These are phyloP conservation scores for Solanum piurae DNA, from an alignment of 257 asterid species.

Conservation along the genomic window DNA sequence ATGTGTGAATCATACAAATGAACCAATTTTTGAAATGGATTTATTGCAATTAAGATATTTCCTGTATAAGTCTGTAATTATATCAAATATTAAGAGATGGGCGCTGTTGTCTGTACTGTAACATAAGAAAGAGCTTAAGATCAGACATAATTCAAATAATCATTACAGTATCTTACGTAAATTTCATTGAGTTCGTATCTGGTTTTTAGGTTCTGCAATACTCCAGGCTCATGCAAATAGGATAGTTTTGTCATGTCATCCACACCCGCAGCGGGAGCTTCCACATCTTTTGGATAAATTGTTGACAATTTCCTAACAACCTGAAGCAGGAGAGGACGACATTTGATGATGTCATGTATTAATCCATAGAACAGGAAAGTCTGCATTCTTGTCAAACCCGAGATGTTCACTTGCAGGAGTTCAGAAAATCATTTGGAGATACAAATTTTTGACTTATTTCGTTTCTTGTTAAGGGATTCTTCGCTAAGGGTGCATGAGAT, in stretches of 20 bases:
- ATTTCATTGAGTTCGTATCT: slow-evolving; percentile 97
- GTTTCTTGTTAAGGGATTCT: not conserved
- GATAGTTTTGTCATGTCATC: slow-evolving; percentile 98
- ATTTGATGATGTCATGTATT: not conserved
- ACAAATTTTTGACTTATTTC: no score
- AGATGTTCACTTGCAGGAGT: not conserved
- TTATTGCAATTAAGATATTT: slow-evolving; percentile 88
- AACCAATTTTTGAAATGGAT: slow-evolving; percentile 92
- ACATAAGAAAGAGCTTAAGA: not conserved
- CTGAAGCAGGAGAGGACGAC: slow-evolving; percentile 25
- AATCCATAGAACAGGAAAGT: not conserved
- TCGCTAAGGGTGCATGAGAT: not conserved
- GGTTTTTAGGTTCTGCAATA: slow-evolving; percentile 65
- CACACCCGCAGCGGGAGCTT: slow-evolving; percentile 96
- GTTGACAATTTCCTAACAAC: slow-evolving; percentile 58
- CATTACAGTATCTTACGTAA: slow-evolving; percentile 39
- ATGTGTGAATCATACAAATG: slow-evolving; percentile 77
- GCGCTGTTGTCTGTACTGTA: slow-evolving; percentile 1
- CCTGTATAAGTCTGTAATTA: slow-evolving; percentile 92
- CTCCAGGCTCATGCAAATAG: slow-evolving; percentile 98
- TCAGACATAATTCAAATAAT: not conserved
- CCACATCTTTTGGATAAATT: slow-evolving; percentile 81
- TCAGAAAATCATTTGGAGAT: not conserved
- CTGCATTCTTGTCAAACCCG: not conserved
- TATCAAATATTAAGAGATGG: slow-evolving; percentile 11